Evolutionary conservation across 139 green algal genomes (phyloP).

Genomic region (Picochlorum sp.): DNA sequence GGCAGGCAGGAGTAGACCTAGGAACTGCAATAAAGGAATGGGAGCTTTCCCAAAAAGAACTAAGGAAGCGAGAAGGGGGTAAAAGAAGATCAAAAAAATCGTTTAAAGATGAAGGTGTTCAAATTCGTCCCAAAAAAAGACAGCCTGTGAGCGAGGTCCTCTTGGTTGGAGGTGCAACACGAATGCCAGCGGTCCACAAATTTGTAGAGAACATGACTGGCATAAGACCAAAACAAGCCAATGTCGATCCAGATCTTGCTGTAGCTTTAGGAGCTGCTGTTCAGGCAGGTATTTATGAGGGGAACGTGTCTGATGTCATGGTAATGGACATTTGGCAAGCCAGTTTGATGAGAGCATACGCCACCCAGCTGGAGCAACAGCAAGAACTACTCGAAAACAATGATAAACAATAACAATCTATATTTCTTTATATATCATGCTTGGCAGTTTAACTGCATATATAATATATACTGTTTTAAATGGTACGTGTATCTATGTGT

Average conservation of each 20-base stretch:
- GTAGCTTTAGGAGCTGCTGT: constrained; percentile 78
- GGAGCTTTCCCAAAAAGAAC: constrained; percentile 11
- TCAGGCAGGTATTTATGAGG: constrained; percentile 70
- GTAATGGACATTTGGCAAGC: constrained; percentile 66
- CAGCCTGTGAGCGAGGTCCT: constrained; percentile 54
- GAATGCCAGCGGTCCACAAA: constrained; percentile 59
- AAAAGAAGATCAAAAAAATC: background rate
- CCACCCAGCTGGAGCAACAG: constrained; percentile 17
- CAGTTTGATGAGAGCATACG: constrained; percentile 67
- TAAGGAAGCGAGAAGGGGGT: background rate
- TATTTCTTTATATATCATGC: too few relatives aligned
- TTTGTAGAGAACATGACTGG: constrained; percentile 85
- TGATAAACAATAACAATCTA: background rate
- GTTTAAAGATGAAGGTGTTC: constrained; percentile 1
- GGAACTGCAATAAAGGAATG: constrained; percentile 32
- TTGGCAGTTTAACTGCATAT: background rate
- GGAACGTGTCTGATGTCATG: constrained; percentile 64
- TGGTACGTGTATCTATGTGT: background rate
- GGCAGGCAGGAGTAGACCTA: constrained; percentile 64
- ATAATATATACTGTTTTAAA: background rate
- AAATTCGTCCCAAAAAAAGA: constrained; percentile 55
- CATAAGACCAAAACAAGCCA: constrained; percentile 24
- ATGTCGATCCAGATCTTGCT: constrained; percentile 71
- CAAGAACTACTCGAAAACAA: background rate
- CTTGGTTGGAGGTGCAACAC: constrained; percentile 76